Base-by-base conservation (phyloP, 2,329 filamentous ascomycete species). In the Rhinocladiella similis region DNA sequence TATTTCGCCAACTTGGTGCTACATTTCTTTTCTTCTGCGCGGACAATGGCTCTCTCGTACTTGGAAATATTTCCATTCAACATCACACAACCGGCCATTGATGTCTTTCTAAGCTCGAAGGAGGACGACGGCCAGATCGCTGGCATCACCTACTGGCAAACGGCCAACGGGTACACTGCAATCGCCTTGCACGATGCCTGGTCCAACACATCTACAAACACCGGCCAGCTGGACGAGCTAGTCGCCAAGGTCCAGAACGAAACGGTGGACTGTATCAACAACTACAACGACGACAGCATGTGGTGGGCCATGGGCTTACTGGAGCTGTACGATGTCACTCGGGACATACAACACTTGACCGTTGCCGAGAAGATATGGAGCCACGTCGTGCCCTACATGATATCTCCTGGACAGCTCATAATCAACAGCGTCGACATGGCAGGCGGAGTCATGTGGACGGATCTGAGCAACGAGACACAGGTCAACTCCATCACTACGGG, bases 271-370 rank as follows among this genome's bases (percentile, higher is more conserved):
- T 63, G 56, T 22, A 58, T 63, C 53, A 57, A 63, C 47, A 58
- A 61, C 16, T 53, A 53, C 50, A 63, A 63, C 38, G 60, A 63
- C 46, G 60, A 63, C 42, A 56, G 50, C 36, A 58, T 60, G 57
- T 63, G 60, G 60, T 63, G 60, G 60, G 49, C 52, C 12, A 58
- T 63, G 13, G 54, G 54, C 22, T 25, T 51, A 6, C n/a, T 63
- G 25, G 58, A 60, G 22, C 45, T 54, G 42, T 63, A 53, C 25
- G 48, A 57, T 25, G 48, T 61, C 3, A 51, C 52, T 2, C 45
- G 43, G 12, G 36, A 59, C 22, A 18, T 46, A 7, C 29, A 42
- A 2, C 43, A 61, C 38, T 47, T 61, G 9, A 16, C 27, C 1
- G 47, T 53, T 10, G 55, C 53, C n/a, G 35, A 53, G 18, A 29